Evolutionary conservation across 192 early-diverging fungal genomes (phyloP), one percentile per base, ranked within the genome.

Genomic region (Gonapodya prolifera): DNA sequence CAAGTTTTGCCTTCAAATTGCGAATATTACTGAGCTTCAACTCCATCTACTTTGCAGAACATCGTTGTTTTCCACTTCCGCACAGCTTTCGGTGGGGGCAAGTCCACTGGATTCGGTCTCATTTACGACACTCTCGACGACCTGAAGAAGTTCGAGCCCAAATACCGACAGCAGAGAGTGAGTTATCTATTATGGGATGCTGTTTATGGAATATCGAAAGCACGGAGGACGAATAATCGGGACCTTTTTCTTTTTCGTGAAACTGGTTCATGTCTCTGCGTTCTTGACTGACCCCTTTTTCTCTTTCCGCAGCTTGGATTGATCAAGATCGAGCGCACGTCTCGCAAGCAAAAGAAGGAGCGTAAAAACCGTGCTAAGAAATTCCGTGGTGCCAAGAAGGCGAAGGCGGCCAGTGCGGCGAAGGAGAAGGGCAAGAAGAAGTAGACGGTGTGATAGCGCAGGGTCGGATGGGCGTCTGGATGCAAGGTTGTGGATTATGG

Each of bases 311-410:
- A 85, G 83, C 81, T 82, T 77, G 87, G 87, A 77, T 83, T 93
- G 78, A 89, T 84, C 80, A 91, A 89, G 82, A 80, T 85, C 80
- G 81, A 84, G 82, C 91, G 89, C 83, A 88, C 87, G 77, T 90
- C 94, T 75, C 93, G 94, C 87, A 99, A 97, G 91, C 97, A 99
- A 87, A 92, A 95, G 83, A 99, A 96, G 94, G 95, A 99, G 85
- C 90, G 92, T 84, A 96, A 96, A 92, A 98, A 98, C 94, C 90
- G 97, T 83, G 84, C 89, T 84, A 99, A 99, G 95, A 99, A 96
- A 92, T 87, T 96, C 90, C 90, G 92, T 82, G 96, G 96, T 85
- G 95, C 94, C 86, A 94, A 93, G 87, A 98, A 97, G 91, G 83
- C 83, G 70, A 88, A 88, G 83, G 82, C 80, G 77, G 80, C 75